These are phyloP conservation scores for Alternaria incomplexa DNA, from an alignment of 2,329 filamentous ascomycete genomes.

Conservation along the genomic window DNA sequence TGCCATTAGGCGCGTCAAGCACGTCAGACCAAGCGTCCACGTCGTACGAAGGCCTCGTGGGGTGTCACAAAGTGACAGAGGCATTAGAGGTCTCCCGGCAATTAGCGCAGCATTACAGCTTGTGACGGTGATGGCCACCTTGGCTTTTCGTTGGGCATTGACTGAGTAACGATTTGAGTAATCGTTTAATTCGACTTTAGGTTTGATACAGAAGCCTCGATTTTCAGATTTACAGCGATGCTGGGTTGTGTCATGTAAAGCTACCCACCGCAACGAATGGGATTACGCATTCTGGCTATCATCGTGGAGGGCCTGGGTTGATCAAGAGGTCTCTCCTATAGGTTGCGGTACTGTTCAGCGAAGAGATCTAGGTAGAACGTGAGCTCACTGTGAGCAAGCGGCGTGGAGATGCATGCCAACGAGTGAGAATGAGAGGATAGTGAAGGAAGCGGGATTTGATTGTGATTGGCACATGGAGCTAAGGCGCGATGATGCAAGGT, in stretches of 20 bases:
- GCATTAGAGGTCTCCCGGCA: not conserved
- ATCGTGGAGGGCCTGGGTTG: not conserved
- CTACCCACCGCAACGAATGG: not conserved
- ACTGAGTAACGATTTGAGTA: not conserved
- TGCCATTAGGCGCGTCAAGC: not conserved
- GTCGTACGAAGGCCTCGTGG: not conserved
- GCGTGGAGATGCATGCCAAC: not conserved
- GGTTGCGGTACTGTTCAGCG: not conserved
- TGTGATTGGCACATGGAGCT: not conserved
- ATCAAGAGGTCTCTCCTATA: not conserved
- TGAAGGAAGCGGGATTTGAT: not conserved
- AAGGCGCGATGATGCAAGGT: constrained; percentile 4
- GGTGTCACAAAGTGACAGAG: not conserved
- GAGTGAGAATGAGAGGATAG: not conserved
- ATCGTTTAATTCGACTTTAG: not conserved
- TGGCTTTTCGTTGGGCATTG: not conserved
- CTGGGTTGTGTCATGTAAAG: not conserved
- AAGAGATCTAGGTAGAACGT: not conserved
- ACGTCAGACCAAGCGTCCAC: not conserved
- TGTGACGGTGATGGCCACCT: not conserved
- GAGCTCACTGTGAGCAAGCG: not conserved
- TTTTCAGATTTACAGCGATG: not conserved
- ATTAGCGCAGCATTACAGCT: not conserved
- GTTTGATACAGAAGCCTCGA: not conserved
- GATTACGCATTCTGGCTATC: not conserved